Conservation (phyloP, 1,284 basidiomycete species). For the Tylopilus sp. region DNA sequence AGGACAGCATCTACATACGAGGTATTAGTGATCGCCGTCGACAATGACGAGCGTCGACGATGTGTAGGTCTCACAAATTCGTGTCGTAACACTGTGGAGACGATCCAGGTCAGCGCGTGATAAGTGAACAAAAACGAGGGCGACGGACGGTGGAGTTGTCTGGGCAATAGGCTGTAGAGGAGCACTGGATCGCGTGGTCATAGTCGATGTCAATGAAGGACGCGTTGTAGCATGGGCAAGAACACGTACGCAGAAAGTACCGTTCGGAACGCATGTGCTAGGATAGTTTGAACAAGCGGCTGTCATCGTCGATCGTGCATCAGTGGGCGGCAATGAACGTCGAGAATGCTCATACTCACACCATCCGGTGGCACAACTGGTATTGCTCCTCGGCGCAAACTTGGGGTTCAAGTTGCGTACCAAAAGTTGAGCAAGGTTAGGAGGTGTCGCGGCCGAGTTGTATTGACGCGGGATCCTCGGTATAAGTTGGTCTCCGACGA, state of each 20-base stretch:
- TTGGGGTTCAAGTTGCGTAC: slow-evolving; percentile 16
- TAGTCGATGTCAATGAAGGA: background rate
- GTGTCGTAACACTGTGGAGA: slow-evolving; percentile 19
- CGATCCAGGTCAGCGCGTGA: slow-evolving; percentile 9
- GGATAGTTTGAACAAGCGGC: slow-evolving; percentile 36
- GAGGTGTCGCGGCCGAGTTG: slow-evolving; percentile 5
- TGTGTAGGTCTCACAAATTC: background rate
- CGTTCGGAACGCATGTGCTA: slow-evolving; percentile 25
- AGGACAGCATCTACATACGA: slow-evolving; percentile 24
- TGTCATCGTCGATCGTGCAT: slow-evolving; percentile 8
- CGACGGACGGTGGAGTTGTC: slow-evolving; percentile 28
- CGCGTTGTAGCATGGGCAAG: too few species aligned
- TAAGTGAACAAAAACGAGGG: background rate
- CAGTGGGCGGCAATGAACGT: background rate
- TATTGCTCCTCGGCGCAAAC: slow-evolving; percentile 20
- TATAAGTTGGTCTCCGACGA: slow-evolving; percentile 6
- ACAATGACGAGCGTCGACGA: slow-evolving; percentile 12
- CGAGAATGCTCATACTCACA: slow-evolving; percentile 17
- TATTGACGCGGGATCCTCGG: slow-evolving; percentile 5
- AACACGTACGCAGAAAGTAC: slow-evolving; percentile 34
- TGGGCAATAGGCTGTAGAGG: slow-evolving; percentile 20
- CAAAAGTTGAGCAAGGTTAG: slow-evolving; percentile 29
- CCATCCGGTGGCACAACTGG: slow-evolving; percentile 27
- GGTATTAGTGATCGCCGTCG: background rate
- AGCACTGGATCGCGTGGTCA: slow-evolving; percentile 25